Conservation (phyloP, 257 asterid genomes). For the Cruciata laevipes region DNA sequence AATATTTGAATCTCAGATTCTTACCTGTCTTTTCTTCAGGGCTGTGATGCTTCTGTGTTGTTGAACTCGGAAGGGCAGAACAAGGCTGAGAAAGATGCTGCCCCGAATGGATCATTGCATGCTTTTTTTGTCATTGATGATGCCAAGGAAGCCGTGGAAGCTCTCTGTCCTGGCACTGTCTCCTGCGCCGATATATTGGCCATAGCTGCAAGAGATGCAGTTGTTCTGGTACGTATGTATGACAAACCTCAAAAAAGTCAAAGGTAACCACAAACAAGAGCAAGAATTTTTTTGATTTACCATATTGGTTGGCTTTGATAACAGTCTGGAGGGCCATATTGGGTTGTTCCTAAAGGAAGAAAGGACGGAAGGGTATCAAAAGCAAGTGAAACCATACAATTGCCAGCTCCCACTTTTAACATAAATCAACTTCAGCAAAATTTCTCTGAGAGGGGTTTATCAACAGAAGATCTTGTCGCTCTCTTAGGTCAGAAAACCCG, state of each 20-base stretch:
- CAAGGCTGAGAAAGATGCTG: slow-evolving; percentile 60
- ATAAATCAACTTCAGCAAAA: slow-evolving; percentile 50
- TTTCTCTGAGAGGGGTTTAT: slow-evolving; percentile 61
- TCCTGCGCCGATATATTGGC: slow-evolving; percentile 83
- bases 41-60: slow-evolving; percentile 71
- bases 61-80: slow-evolving; percentile 51
- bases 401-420: slow-evolving; percentile 66
- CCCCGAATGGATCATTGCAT: slow-evolving; percentile 57
- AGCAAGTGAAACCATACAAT: slow-evolving; percentile 50
- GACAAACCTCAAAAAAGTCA: background rate
- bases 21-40: slow-evolving; percentile 27
- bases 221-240: slow-evolving; percentile 46
- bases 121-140: slow-evolving; percentile 56
- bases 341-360: slow-evolving; percentile 79
- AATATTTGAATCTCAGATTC: background rate
- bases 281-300: background rate
- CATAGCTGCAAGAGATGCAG: slow-evolving; percentile 74
- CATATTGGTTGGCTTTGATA: background rate
- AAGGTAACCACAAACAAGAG: background rate
- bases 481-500: slow-evolving; percentile 42
- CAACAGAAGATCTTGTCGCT: slow-evolving; percentile 55
- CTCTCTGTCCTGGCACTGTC: slow-evolving; percentile 52
- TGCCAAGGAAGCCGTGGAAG: slow-evolving; percentile 63
- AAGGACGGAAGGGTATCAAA: slow-evolving; percentile 63
- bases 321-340: slow-evolving; percentile 71